These are phyloP conservation scores for Herpotrichia juniperi DNA, from an alignment of 2,329 filamentous ascomycete species.

Conservation along the genomic window DNA sequence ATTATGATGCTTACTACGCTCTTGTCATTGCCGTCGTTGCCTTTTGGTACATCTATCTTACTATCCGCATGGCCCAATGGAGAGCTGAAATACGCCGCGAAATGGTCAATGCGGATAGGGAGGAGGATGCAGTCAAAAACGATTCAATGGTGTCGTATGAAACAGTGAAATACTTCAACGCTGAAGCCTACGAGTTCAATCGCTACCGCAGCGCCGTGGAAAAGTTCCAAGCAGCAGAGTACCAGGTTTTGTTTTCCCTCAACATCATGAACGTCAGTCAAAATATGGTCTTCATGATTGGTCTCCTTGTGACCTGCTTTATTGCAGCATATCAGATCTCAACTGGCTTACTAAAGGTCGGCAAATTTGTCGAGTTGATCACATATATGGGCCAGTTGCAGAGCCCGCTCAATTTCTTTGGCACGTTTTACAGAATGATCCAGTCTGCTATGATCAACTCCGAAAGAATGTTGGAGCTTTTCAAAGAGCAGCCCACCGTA, in stretches of 20 bases:
- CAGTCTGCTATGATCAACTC: constrained; percentile 98
- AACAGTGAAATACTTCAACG: constrained; percentile 71
- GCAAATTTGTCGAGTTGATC: constrained; percentile 73
- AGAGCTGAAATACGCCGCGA: constrained; percentile 87
- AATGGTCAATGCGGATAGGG: constrained; percentile 93
- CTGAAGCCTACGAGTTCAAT: constrained; percentile 63
- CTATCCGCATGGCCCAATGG: constrained; percentile 93
- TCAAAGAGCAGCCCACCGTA: constrained; percentile 94
- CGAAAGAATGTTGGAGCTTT: constrained; percentile 91
- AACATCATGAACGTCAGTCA: constrained; percentile 67
- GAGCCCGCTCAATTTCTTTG: constrained; percentile 75
- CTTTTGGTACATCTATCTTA: constrained; percentile 96
- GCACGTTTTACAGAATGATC: constrained; percentile 93
- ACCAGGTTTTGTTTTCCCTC: constrained; percentile 61
- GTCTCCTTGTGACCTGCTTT: constrained; percentile 71
- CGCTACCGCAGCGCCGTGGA: constrained; percentile 63
- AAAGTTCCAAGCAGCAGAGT: constrained; percentile 64
- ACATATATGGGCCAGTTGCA: constrained; percentile 78
- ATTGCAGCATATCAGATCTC: constrained; percentile 74
- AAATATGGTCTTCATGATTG: constrained; percentile 67
- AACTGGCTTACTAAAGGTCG: constrained; percentile 64
- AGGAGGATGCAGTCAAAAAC: constrained; percentile 97
- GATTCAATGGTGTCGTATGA: constrained; percentile 99
- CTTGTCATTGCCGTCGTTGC: constrained; percentile 89
- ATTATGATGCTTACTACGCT: constrained; percentile 88